Evolutionary conservation across 345 rosid species (phyloP).

Genomic region (Populus nigra): DNA sequence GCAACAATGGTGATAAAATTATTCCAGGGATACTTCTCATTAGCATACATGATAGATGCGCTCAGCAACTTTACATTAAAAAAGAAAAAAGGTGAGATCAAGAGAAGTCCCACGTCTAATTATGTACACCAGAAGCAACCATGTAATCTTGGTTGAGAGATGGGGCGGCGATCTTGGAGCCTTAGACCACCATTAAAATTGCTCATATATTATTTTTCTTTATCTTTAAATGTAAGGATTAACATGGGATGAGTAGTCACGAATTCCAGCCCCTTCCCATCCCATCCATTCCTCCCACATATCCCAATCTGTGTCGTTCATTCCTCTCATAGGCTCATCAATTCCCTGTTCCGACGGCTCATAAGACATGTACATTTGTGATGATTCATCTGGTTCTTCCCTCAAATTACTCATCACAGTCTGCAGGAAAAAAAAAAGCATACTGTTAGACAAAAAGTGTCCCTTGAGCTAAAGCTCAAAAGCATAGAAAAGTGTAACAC

Average conservation of each 20-base stretch:
- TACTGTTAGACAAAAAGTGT: too few relatives aligned
- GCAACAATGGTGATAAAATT: not conserved
- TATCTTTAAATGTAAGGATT: conserved; percentile 61
- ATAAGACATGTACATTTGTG: conserved; percentile 12
- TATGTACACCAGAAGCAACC: not conserved
- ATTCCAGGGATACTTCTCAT: not conserved
- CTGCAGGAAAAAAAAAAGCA: conserved; percentile 26
- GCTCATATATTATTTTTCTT: not conserved
- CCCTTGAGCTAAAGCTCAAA: not conserved
- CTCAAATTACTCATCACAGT: conserved; percentile 57
- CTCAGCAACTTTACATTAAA: not conserved
- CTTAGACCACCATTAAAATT: not conserved
- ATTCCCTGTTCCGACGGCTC: conserved; percentile 40
- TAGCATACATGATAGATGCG: not conserved
- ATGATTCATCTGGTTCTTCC: conserved; percentile 33
- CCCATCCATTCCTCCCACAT: conserved; percentile 99
- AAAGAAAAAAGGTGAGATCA: not conserved
- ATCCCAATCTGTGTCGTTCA: conserved; percentile 64
- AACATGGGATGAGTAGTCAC: conserved; percentile 75
- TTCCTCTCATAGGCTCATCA: conserved; percentile 54
- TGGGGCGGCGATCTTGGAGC: not conserved
- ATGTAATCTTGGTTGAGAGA: not conserved
- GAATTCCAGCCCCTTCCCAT: conserved; percentile 93
- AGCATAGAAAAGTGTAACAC: not conserved
- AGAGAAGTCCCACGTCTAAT: not conserved